phyloP scores from a whole-genome alignment of 257 asterid genomes.

The Solanum lignicaule region DNA sequence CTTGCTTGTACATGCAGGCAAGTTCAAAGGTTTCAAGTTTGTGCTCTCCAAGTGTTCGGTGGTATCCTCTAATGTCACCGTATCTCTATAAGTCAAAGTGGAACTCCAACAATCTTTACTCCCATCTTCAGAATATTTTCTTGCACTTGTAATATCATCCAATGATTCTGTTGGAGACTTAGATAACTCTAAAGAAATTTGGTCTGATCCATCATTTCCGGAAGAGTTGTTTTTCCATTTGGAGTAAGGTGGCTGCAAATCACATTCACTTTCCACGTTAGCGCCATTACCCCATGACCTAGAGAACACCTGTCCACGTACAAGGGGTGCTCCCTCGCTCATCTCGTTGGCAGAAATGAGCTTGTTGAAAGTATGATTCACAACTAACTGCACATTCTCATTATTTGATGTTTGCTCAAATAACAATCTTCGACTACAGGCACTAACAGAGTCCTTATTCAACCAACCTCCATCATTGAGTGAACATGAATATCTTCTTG shows the following conservation, averaged over 20 bases:
- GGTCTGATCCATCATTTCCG: not conserved
- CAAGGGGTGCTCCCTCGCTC: not conserved
- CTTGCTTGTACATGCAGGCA: constrained; percentile 3
- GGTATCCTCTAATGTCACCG: not conserved
- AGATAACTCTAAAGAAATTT: not conserved
- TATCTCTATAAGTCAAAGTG: not conserved
- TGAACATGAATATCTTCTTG: constrained; percentile 20
- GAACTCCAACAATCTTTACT: not conserved
- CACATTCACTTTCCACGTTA: not conserved
- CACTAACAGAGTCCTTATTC: not conserved
- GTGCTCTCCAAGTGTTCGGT: not conserved
- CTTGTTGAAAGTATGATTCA: not conserved
- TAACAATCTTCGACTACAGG: constrained; percentile 11
- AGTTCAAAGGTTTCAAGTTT: not conserved
- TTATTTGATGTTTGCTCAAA: constrained; percentile 1
- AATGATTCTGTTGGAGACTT: constrained; percentile 3
- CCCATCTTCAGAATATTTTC: not conserved
- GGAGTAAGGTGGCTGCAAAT: not conserved
- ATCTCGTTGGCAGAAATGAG: not conserved
- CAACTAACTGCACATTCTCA: not conserved
- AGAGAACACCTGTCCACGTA: not conserved
- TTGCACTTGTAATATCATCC: not conserved
- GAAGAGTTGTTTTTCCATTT: not conserved
- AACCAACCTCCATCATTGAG: not conserved
- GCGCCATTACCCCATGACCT: not conserved